phyloP scores from a whole-genome alignment of 805 yeast genomes.

The Spathaspora gorwiae region DNA sequence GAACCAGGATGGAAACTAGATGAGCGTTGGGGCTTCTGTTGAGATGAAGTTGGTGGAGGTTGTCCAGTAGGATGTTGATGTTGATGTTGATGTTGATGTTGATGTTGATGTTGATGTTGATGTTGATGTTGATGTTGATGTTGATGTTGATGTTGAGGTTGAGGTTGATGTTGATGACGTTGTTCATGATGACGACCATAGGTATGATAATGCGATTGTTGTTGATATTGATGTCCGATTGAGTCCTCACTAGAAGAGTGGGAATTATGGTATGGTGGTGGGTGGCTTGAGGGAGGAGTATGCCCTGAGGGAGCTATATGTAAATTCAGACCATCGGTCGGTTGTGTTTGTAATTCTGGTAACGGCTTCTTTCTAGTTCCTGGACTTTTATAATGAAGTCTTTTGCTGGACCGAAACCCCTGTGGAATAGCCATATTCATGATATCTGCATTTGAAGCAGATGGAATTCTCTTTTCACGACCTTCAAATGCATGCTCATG shows the following conservation, averaged over 20 bases:
- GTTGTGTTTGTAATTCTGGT: neutral
- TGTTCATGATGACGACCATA: neutral
- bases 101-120: neutral
- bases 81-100: neutral
- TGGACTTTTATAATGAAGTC: constrained; percentile 1
- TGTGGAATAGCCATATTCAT: constrained; percentile 3
- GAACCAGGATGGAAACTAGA: neutral
- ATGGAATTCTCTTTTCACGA: constrained; percentile 3
- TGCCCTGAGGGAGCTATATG: too few relatives aligned
- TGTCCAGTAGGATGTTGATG: neutral
- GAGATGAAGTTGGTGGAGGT: neutral
- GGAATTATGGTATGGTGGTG: neutral
- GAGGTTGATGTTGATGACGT: neutral
- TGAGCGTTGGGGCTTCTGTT: neutral
- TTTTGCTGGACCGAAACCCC: neutral
- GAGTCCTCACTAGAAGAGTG: too few relatives aligned
- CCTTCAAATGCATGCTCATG: neutral
- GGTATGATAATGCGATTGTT: neutral
- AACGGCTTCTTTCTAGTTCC: neutral
- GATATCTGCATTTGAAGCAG: constrained; percentile 7
- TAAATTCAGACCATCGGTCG: too few relatives aligned
- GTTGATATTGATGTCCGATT: neutral
- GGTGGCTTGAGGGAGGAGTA: neutral
- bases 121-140: constrained; percentile 1
- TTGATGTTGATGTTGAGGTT: neutral